Base-by-base conservation (phyloP, 345 rosid species). In the Triadica sebifera region DNA sequence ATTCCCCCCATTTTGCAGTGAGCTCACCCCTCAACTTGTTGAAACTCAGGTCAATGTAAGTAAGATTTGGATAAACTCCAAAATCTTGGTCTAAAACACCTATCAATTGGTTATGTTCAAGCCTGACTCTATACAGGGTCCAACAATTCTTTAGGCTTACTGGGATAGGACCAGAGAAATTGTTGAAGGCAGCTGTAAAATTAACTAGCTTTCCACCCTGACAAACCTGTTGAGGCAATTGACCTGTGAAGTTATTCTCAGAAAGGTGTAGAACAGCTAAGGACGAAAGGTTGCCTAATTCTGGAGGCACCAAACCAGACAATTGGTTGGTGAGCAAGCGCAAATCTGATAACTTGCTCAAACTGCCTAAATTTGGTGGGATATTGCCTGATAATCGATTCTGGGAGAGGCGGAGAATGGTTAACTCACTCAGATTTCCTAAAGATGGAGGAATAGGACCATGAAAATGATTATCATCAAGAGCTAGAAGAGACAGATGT, bases 41-140 rank as follows among this genome's bases (percentile, higher is more conserved):
- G 82, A 68, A 29, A 24, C 83, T 85, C 1, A 82, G 67, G 60
- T 82, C 84, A 6, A 82, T 76, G 50, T 78, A 78, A 53, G 58
- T 73, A 58, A 85, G 82, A 20, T 80, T 78, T 1, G 85, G 85
- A 69, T 85, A 80, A 1, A 78, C 62, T 0, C 82, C 76, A 45
- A 82, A 78, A 67, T 66, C 81, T 46, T 62, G 57, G 22, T 60
- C 57, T 37, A 81, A n/a, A 49, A 47, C 13, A 29, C 86, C 86
- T 19, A 73, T n/a, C 37, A 84, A 74, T 12, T 70, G 76, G 65
- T 84, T 84, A 17, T 49, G 1, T 16, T 84, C 77, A 20, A 84
- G 80, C 39, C 75, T 70, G 39, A 78, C 81, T 74, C 86, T 75
- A 20, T 46, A 66, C 41, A 78, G 45, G 63, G 77, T 29, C 43